Evolutionary conservation across 441 rosid genomes (phyloP).

Genomic region (California macrophylla): DNA sequence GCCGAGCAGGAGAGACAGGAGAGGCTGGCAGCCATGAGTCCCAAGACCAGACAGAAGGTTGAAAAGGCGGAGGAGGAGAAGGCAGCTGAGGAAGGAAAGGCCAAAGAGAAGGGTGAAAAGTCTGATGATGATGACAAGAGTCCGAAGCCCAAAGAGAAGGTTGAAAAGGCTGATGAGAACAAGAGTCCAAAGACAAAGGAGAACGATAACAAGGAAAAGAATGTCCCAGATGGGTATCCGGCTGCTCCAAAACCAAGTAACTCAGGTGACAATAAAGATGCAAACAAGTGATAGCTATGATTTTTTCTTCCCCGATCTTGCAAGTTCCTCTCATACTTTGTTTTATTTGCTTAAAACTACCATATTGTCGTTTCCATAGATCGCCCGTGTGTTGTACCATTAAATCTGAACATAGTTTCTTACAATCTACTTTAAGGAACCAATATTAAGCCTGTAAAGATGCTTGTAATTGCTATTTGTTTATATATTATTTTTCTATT

Average conservation of each 20-base stretch:
- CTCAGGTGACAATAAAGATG: not conserved
- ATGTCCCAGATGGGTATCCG: not conserved
- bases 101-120: not conserved
- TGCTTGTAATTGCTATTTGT: not conserved
- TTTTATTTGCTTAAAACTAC: not conserved
- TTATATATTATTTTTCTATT: not conserved
- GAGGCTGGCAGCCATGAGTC: not conserved
- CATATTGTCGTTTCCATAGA: not conserved
- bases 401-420: not conserved
- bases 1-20: conserved; percentile 40
- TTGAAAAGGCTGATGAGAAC: not conserved
- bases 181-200: not conserved
- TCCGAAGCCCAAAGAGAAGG: not conserved
- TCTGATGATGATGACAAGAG: not conserved
- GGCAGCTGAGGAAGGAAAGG: not conserved
- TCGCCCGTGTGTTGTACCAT: not conserved
- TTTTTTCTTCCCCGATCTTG: not conserved
- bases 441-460: not conserved
- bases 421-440: not conserved
- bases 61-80: not conserved
- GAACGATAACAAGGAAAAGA: not conserved
- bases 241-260: not conserved
- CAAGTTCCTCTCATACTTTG: not conserved
- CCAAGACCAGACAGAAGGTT: not conserved
- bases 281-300: not conserved